Percentiles rank a stretch among this genome's conserved stretches.
Conservation (phyloP, 257 asterid genomes). For the Rauvolfia tetraphylla region DNA sequence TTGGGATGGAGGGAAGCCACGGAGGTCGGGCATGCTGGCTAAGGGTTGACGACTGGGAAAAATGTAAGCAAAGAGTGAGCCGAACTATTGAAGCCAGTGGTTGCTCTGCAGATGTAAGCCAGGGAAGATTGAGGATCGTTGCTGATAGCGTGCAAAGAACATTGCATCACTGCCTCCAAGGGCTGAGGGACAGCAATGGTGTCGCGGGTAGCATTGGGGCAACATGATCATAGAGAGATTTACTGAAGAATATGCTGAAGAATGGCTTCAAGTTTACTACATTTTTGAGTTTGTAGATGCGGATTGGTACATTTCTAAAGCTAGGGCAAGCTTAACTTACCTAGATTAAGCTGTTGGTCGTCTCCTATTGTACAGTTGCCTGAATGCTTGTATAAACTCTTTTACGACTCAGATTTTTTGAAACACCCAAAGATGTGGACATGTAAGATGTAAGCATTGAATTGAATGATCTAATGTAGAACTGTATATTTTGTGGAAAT, state of each 20-base stretch:
- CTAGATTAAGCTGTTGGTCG: conserved; percentile 19
- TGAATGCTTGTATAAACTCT: conserved; percentile 12
- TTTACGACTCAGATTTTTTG: not conserved
- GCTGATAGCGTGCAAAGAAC: conserved; percentile 94
- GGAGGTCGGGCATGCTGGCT: conserved; percentile 99
- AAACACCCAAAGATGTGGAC: not conserved
- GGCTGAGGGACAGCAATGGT: conserved; percentile 68
- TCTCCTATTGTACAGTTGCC: conserved; percentile 32
- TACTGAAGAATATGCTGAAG: not conserved
- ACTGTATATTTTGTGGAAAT: not conserved
- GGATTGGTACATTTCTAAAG: conserved; percentile 3
- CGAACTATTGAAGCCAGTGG: conserved; percentile 70
- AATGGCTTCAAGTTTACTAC: not conserved
- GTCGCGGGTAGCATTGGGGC: conserved; percentile 29
- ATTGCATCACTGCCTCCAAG: conserved; percentile 73
- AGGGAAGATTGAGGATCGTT: conserved; percentile 79
- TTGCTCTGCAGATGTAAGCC: conserved; percentile 62
- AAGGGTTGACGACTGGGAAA: conserved; percentile 85
- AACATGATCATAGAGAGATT: conserved; percentile 13
- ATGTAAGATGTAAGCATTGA: not conserved
- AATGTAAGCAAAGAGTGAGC: conserved; percentile 70
- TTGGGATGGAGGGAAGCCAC: conserved; percentile 99
- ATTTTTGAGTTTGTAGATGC: not conserved
- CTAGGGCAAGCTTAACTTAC: conserved; percentile 1
- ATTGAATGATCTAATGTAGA: not conserved